Evolutionary conservation across 2,329 filamentous ascomycete species (phyloP), one percentile per base, ranked within the genome.

Genomic region (Trichoderma afroharzianum): DNA sequence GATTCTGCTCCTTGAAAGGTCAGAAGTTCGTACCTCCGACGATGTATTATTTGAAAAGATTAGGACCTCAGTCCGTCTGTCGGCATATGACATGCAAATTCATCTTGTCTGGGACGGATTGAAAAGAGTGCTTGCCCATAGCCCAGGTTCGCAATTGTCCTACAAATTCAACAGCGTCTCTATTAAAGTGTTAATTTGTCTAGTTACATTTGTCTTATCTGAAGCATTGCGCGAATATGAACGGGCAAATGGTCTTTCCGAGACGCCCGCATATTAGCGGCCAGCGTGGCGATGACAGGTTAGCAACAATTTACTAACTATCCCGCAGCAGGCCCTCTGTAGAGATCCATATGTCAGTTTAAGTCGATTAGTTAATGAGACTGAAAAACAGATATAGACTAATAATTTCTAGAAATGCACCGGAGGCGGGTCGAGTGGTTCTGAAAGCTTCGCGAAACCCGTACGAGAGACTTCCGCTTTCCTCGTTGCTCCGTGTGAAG

Each of bases 171-270:
- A 43, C 7, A 4, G 9, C 39, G 18, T 43, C 15, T 43, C 3
- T 3, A n/a, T 43, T 4, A 1, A 9, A 1, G 0, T 43, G n/a
- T 43, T n/a, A 18, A 43, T 2, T 6, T n/a, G 18, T n/a, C 0
- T 9, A 43, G 39, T n/a, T n/a, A 43, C 39, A n/a, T n/a, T n/a
- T 43, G 39, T 9, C 39, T 9, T 43, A 18, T 43, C 18, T 0
- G 39, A 43, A n/a, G 39, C 39, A 43, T n/a, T 43, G 15, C 15
- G 39, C 15, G 15, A 43, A 43, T 43, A 43, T 43, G 39, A 43
- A 43, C 15, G 39, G 15, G 39, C 15, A 43, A 43, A 43, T 43
- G 39, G 39, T 2, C 39, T 43, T n/a, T 43, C 39, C 15, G 36
- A 43, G 3, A 43, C 9, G 18, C 15, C 3, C 15, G 15, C 39